phyloP scores from a whole-genome alignment of 495 filamentous ascomycete genomes.

The Lophiostoma macrostomum region DNA sequence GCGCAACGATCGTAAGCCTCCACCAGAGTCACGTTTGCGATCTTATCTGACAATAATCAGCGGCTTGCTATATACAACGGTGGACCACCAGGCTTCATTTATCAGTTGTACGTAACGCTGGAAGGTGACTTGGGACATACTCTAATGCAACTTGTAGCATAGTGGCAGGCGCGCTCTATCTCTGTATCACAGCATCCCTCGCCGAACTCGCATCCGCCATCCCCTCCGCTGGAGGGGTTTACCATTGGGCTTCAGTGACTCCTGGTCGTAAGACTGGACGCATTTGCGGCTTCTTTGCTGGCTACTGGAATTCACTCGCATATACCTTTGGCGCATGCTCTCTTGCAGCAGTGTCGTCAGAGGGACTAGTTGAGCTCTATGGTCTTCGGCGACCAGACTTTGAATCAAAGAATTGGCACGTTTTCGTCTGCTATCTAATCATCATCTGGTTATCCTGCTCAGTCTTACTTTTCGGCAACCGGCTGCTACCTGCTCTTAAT shows the following conservation, averaged over 20 bases:
- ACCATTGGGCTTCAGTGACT: conserved; percentile 79
- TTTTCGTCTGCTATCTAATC: conserved; percentile 66
- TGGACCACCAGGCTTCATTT: conserved; percentile 50
- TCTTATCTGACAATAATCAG: neutral
- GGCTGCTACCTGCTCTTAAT: conserved; percentile 61
- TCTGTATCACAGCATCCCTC: conserved; percentile 49
- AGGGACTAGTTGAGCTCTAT: conserved; percentile 68
- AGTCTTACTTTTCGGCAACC: conserved; percentile 68
- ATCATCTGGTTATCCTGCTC: conserved; percentile 62
- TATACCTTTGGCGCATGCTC: conserved; percentile 67
- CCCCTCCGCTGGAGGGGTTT: conserved; percentile 73
- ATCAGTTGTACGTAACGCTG: conserved; percentile 37
- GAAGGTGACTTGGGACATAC: conserved; percentile 38
- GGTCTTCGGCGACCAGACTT: conserved; percentile 63
- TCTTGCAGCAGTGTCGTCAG: conserved; percentile 61
- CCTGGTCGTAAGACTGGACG: conserved; percentile 65
- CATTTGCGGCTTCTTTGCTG: conserved; percentile 69
- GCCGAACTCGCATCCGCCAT: conserved; percentile 72
- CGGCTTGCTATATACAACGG: conserved; percentile 44
- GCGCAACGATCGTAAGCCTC: conserved; percentile 46
- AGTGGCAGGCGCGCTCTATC: conserved; percentile 52
- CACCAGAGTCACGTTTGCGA: neutral
- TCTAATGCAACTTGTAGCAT: conserved; percentile 50
- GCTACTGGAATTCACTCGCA: conserved; percentile 64
- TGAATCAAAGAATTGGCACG: conserved; percentile 62